These are phyloP conservation scores for Cyclocybe cylindracea DNA, from an alignment of 768 basidiomycete genomes.

Conservation along the genomic window DNA sequence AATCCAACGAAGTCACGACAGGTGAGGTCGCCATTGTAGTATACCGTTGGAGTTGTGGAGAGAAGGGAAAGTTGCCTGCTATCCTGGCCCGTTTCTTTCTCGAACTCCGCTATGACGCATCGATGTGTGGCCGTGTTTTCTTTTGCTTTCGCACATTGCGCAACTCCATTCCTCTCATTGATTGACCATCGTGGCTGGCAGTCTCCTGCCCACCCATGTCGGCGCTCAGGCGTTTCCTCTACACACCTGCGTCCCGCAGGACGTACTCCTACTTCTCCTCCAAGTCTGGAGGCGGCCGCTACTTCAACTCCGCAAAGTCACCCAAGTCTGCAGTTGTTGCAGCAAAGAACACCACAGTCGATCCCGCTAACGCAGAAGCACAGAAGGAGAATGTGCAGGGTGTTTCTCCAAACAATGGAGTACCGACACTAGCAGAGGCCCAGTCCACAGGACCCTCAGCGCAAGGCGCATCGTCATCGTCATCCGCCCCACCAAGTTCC, in stretches of 20 bases:
- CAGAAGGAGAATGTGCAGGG: slow-evolving; percentile 10
- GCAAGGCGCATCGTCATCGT: neutral
- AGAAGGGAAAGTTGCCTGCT: too few relatives aligned
- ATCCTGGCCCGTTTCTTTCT: too few relatives aligned
- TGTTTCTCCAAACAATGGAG: too few relatives aligned
- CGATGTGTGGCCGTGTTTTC: slow-evolving; percentile 20
- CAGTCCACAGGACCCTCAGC: slow-evolving; percentile 6
- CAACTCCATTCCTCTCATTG: slow-evolving; percentile 10
- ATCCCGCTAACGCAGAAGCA: slow-evolving; percentile 14
- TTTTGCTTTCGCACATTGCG: slow-evolving; percentile 15
- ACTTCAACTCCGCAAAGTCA: slow-evolving; percentile 74
- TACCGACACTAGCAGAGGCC: slow-evolving; percentile 4
- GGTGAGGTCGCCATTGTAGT: too few relatives aligned
- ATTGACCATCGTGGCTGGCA: slow-evolving; percentile 15
- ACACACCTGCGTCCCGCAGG: slow-evolving; percentile 50
- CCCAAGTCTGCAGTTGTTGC: slow-evolving; percentile 48
- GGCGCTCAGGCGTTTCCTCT: slow-evolving; percentile 50
- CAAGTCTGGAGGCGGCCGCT: slow-evolving; percentile 72
- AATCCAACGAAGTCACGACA: too few relatives aligned
- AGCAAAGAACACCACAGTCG: slow-evolving; percentile 27
- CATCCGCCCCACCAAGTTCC: slow-evolving; percentile 1
- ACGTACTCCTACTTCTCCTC: slow-evolving; percentile 80
- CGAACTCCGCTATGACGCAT: too few relatives aligned
- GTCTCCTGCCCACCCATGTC: slow-evolving; percentile 40
- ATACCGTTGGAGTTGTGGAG: too few relatives aligned